Evolutionary conservation across 2,329 filamentous ascomycete genomes (phyloP), one percentile per base, ranked within the genome.

Genomic region (Domatiomyces catenatus): DNA sequence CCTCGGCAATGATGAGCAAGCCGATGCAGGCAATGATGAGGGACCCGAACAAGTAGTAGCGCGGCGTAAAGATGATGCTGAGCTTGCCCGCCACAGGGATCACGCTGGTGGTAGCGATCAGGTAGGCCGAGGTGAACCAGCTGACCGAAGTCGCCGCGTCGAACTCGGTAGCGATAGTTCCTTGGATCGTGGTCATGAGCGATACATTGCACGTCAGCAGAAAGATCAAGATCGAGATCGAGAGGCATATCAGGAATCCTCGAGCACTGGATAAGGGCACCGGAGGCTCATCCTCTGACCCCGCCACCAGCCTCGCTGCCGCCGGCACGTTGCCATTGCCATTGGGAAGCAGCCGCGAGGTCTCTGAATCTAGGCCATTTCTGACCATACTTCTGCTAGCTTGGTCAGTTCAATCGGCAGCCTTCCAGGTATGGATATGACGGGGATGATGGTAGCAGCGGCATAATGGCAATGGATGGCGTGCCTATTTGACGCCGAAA

Each of bases 41-140:
- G 1, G 83, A 75, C 8, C 71, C 73, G 22, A 86, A 70, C 49
- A 88, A 74, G 60, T 84, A 82, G 19, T 71, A 61, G 20, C 81
- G 73, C 0, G 84, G 77, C 0, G 53, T 56, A 64, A 93, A 90
- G 20, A 92, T 79, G 59, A 81, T 79, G 45, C 81, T 79, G 1
- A 93, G 69, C 17, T 85, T 79, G 5, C 86, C 86, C 42, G 78
- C 74, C 1, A 93, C 65, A 0, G 86, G 85, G 0, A 81, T 77
- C 10, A 84, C 66, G 47, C 74, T 75, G 26, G 73, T 74, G 63
- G 73, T 67, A 20, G 71, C 69, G 48, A 86, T 75, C 73, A 92
- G 72, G 62, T 86, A 93, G 2, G 82, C 74, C 28, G 83, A 86
- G 6, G 83, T 87, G 63, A 92, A 87, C 86, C 86, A 93, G 64